Conservation (phyloP, 1,284 basidiomycete genomes). For the Ceratobasidium theobromae region DNA sequence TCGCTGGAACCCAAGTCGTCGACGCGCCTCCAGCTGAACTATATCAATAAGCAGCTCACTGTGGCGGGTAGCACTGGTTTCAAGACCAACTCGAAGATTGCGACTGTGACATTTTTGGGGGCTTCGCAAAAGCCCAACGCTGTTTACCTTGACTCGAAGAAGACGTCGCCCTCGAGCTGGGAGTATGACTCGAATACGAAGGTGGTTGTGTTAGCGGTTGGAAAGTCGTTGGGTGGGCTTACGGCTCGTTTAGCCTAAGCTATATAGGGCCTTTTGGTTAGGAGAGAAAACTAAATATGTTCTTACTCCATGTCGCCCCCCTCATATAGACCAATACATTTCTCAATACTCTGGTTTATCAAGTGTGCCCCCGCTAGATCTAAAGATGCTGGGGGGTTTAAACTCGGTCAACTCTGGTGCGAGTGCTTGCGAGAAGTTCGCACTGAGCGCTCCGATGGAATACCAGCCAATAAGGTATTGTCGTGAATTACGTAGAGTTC, state of each 20-base stretch:
- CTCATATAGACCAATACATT: too few species aligned
- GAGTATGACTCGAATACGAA: constrained; percentile 32
- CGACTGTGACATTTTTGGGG: constrained; percentile 36
- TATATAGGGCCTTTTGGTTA: too few species aligned
- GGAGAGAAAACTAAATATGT: too few species aligned
- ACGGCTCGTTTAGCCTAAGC: constrained; percentile 7
- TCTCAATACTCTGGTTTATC: too few species aligned
- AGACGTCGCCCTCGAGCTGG: constrained; percentile 13
- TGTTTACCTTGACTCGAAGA: constrained; percentile 31
- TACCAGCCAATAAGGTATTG: too few species aligned
- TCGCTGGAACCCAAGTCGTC: constrained; percentile 50
- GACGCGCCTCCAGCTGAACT: constrained; percentile 53
- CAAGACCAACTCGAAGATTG: constrained; percentile 35
- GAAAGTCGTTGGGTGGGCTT: constrained; percentile 2
- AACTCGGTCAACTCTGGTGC: too few species aligned
- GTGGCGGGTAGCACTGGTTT: constrained; percentile 57
- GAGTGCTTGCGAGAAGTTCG: too few species aligned
- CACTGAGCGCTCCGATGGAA: too few species aligned
- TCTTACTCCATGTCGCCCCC: too few species aligned
- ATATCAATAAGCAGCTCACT: constrained; percentile 47
- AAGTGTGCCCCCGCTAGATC: too few species aligned
- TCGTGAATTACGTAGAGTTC: too few species aligned
- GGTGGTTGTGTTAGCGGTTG: constrained; percentile 27
- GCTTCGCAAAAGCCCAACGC: constrained; percentile 20
- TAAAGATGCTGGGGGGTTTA: too few species aligned